Evolutionary conservation across 306 rosid species (phyloP), one percentile per base, ranked within the genome.

Genomic region (Ceratonia siliqua): DNA sequence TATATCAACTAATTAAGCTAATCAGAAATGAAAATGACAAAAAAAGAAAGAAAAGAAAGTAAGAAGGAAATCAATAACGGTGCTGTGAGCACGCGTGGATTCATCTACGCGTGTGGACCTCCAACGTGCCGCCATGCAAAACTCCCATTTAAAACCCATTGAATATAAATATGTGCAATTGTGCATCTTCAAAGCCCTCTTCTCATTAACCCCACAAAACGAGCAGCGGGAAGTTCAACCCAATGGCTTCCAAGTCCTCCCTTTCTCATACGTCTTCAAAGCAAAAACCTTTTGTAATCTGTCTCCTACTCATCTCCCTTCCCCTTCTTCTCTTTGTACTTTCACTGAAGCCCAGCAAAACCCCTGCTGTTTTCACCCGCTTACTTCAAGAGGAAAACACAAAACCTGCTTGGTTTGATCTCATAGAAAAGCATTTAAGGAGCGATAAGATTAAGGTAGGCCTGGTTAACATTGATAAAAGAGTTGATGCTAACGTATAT

Each of bases 171-270:
- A 73, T 56, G 11, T n/a, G 42, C 14, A 28, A 32, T 32, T 9
- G 15, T 9, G 24, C 64, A 9, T 39, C 12, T 8, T 39, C 13
- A 39, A 4, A 28, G 32, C 32, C 4, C 32, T 28, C 42, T 57
- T 5, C 15, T 57, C 46, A 28, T 30, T 6, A 35, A 4, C 42
- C 28, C 48, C 75, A 30, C 15, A 5, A 11, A 8, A 32, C 57
- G 17, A 17, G 45, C 15, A 33, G 61, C 58, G 35, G 27, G 39
- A 62, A 52, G 8, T 41, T 46, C 38, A 73, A 33, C 28, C 4
- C 30, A 73, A 79, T 88, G 92, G 88, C 82, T 24, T 72, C 82
- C 13, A 85, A 77, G 62, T 28, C 54, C 46, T 64, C 63, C 68
- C 32, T 45, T 62, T 59, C 62, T 45, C 70, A n/a, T 46, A 28